Conservation (phyloP, 495 filamentous ascomycete species). For the Daldinia concentrica region DNA sequence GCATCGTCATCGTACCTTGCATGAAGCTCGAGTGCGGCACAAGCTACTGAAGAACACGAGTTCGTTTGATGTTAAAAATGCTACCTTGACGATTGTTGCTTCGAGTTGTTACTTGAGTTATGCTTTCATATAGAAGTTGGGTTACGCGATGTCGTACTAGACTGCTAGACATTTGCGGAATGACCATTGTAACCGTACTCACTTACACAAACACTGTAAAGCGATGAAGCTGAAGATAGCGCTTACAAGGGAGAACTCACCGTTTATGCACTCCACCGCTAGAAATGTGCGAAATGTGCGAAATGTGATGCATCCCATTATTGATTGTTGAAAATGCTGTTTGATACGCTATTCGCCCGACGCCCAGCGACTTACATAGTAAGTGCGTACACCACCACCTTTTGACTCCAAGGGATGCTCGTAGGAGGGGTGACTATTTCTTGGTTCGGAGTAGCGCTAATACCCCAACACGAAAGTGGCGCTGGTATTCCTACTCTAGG, state of each 20-base stretch:
- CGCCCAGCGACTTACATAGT: neutral
- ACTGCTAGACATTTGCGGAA: conserved; percentile 4
- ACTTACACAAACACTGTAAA: neutral
- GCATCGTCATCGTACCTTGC: conserved; percentile 46
- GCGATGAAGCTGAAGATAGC: conserved; percentile 17
- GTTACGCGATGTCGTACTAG: conserved; percentile 15
- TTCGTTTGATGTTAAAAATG: conserved; percentile 20
- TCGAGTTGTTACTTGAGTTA: neutral
- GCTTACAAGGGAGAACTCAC: conserved; percentile 16
- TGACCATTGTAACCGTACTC: conserved; percentile 3
- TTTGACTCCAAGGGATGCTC: conserved; percentile 11
- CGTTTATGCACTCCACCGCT: conserved; percentile 11
- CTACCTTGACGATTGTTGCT: conserved; percentile 21
- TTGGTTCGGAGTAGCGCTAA: conserved; percentile 38
- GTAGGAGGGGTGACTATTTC: conserved; percentile 31
- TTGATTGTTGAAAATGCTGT: conserved; percentile 10
- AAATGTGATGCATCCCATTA: neutral
- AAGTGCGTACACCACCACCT: conserved; percentile 13
- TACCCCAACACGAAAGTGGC: conserved; percentile 28
- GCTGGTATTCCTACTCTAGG: conserved; percentile 19
- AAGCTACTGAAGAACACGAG: conserved; percentile 25
- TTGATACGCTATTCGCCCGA: conserved; percentile 27
- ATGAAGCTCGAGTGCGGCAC: conserved; percentile 40
- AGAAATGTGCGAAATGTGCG: conserved; percentile 6
- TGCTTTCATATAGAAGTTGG: neutral